These are phyloP conservation scores for Penicillium nucicola DNA, from an alignment of 495 filamentous ascomycete genomes.

Conservation along the genomic window DNA sequence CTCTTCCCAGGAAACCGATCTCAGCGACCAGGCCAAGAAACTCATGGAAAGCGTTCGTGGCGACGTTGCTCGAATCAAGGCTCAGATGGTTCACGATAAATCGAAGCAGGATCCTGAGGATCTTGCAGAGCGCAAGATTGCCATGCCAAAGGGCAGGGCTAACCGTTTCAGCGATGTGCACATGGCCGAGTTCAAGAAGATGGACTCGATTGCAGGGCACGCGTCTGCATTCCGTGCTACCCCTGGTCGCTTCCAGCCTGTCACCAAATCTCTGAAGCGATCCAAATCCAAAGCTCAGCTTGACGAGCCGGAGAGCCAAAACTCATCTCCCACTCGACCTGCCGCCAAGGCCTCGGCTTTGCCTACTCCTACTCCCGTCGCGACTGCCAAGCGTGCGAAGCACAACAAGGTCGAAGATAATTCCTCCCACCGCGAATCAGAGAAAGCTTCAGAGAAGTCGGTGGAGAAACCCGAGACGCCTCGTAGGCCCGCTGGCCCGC, in stretches of 20 bases:
- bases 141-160: slow-evolving; percentile 70
- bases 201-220: slow-evolving; percentile 91
- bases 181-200: slow-evolving; percentile 87
- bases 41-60: slow-evolving; percentile 76
- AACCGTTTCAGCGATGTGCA: slow-evolving; percentile 78
- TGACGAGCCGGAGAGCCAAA: slow-evolving; percentile 48
- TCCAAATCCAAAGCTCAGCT: slow-evolving; percentile 72
- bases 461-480: slow-evolving; percentile 33
- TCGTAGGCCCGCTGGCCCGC: slow-evolving; percentile 39
- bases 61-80: slow-evolving; percentile 65
- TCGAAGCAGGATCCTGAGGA: slow-evolving; percentile 40
- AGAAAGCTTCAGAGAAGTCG: neutral
- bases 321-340: slow-evolving; percentile 34
- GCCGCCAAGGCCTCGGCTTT: slow-evolving; percentile 33
- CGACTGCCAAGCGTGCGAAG: slow-evolving; percentile 61
- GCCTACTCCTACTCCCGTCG: slow-evolving; percentile 14
- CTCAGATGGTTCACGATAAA: slow-evolving; percentile 55
- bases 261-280: slow-evolving; percentile 61
- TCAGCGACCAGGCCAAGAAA: slow-evolving; percentile 69
- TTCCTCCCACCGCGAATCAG: slow-evolving; percentile 42
- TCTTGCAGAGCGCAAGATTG: slow-evolving; percentile 64
- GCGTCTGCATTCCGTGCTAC: slow-evolving; percentile 72
- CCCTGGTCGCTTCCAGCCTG: slow-evolving; percentile 53
- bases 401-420: slow-evolving; percentile 56
- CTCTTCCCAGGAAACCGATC: slow-evolving; percentile 52